Evolutionary conservation across 75 land plant species (phyloP).

Genomic region (Selaginella tamariscina): DNA sequence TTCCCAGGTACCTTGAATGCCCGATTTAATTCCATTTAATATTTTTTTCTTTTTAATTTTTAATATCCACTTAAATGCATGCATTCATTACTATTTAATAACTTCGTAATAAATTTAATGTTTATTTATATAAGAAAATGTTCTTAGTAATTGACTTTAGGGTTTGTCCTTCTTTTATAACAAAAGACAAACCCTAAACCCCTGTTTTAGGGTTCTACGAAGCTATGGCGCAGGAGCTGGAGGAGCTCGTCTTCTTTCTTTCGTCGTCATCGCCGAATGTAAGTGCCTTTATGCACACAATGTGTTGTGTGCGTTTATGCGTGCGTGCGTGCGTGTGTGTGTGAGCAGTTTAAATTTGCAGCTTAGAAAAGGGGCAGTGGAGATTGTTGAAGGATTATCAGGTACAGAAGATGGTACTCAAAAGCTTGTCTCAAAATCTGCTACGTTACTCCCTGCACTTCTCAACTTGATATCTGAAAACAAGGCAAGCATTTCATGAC

Average conservation of each 20-base stretch:
- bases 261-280: constrained; percentile 74
- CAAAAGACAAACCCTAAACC: too few relatives aligned
- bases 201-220: background rate
- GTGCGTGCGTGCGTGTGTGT: background rate
- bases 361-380: constrained; percentile 73
- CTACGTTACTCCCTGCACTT: constrained; percentile 33
- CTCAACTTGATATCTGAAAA: constrained; percentile 37
- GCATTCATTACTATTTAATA: too few relatives aligned
- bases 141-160: too few relatives aligned
- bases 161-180: too few relatives aligned
- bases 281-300: background rate
- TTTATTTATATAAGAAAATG: too few relatives aligned
- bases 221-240: constrained; percentile 60
- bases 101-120: too few relatives aligned
- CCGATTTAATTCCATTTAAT: too few relatives aligned
- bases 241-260: constrained; percentile 68
- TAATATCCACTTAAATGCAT: too few relatives aligned
- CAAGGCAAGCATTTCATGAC: constrained; percentile 22
- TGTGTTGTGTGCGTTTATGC: background rate
- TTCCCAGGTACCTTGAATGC: too few relatives aligned
- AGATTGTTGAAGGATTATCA: constrained; percentile 67
- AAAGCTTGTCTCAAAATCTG: constrained; percentile 30
- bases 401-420: constrained; percentile 68
- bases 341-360: constrained; percentile 13
- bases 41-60: too few relatives aligned